Evolutionary conservation across 1,284 basidiomycete genomes (phyloP), one percentile per base, ranked within the genome.

Genomic region (Rhodotorula sp.): DNA sequence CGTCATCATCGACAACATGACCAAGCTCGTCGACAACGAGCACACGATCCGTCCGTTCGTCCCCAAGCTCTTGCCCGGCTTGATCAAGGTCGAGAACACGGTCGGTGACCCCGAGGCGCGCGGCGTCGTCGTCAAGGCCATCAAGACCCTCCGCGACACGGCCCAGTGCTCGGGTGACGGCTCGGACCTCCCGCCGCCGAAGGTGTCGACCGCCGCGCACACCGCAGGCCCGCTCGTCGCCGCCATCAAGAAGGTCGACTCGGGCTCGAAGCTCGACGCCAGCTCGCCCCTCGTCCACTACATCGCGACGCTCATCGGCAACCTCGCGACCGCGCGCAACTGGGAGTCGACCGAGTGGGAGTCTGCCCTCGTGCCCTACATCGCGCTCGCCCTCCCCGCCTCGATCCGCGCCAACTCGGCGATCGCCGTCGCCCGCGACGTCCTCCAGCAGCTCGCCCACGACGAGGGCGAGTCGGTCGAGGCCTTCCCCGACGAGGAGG

Each of bases 1-100:
- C 78, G 93, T 96, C 79, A 96, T 97, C 78, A 86, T 91, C 79
- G 94, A 97, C 86, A 97, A 97, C 88, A 97, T 97, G 94, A 83
- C 94, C 81, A 97, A 96, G 86, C 89, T 97, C 79, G 94, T 97
- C 81, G 94, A 96, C 84, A 95, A 92, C 63, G 87, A 91, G 76
- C 84, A 92, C 83, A 95, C 92, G 67, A 93, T 97, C 82, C 89
- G 94, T 77, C 94, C 94, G 74, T 97, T 97, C 89, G 81, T 97
- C 76, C 93, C 93, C 79, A 93, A 92, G 83, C 88, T 97, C 65
- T 87, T 97, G 75, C 94, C 94, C 59, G 91, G 91, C 78, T 86
- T 97, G 69, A 87, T 97, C 85, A 96, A 96, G 87, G 88, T 94
- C 76, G 89, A 93, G 84, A 86, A 87, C 74, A 87, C 89, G 78